Evolutionary conservation across 1,284 basidiomycete genomes (phyloP).

Genomic region (Trichosporon sp.): DNA sequence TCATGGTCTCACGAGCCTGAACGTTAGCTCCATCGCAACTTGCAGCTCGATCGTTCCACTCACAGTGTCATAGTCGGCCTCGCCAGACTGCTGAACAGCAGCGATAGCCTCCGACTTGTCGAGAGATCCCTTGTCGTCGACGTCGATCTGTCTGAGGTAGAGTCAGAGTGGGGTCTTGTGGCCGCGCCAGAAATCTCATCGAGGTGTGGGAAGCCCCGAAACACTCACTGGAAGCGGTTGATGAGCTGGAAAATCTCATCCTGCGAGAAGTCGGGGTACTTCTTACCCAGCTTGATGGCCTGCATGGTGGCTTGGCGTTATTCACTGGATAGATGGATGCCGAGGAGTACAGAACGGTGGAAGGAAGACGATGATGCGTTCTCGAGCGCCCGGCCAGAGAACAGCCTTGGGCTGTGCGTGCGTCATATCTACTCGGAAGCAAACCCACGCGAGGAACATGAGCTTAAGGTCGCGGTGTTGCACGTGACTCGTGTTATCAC

Average conservation of each 20-base stretch:
- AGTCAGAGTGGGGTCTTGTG: background rate
- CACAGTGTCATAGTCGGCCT: conserved; percentile 82
- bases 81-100: conserved; percentile 67
- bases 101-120: conserved; percentile 77
- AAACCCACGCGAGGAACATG: background rate
- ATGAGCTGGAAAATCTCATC: conserved; percentile 92
- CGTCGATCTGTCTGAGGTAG: conserved; percentile 64
- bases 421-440: background rate
- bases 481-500: background rate
- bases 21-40: conserved; percentile 23
- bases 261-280: conserved; percentile 84
- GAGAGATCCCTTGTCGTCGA: conserved; percentile 77
- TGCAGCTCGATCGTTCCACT: conserved; percentile 45
- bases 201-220: conserved; percentile 14
- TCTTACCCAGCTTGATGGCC: conserved; percentile 69
- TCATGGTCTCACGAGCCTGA: conserved; percentile 66
- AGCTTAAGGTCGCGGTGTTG: background rate
- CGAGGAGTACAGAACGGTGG: background rate
- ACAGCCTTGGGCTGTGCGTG: background rate
- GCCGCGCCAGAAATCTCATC: background rate
- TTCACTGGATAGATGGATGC: background rate
- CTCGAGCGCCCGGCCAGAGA: background rate
- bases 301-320: conserved; percentile 38
- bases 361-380: conserved; percentile 4
- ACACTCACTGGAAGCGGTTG: conserved; percentile 82